A percentile compares a stretch with the other conserved stretches of the same genome.
Evolutionary conservation across 2,329 filamentous ascomycete genomes (phyloP).

Genomic region (Chaetothyriales sp.): DNA sequence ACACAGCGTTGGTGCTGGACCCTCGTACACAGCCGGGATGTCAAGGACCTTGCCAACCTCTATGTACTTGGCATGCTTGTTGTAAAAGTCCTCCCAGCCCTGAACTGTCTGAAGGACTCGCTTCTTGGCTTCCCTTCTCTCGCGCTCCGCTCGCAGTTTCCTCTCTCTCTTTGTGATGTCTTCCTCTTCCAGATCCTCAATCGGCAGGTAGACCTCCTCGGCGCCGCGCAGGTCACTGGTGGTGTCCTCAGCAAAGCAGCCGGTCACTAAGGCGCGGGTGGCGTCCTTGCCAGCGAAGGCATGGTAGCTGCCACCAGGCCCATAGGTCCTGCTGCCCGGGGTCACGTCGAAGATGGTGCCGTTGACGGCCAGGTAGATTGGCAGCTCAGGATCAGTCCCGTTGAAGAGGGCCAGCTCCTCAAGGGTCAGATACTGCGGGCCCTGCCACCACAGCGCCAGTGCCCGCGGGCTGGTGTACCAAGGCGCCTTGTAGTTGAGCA

Average conservation of each 20-base stretch:
- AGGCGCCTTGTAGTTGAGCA: slow-evolving; percentile 53
- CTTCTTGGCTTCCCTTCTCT: slow-evolving; percentile 48
- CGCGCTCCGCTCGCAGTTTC: slow-evolving; percentile 44
- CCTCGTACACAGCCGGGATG: slow-evolving; percentile 19
- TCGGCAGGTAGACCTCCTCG: slow-evolving; percentile 63
- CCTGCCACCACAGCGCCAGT: slow-evolving; percentile 44
- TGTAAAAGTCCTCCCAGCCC: slow-evolving; percentile 77
- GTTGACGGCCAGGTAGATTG: slow-evolving; percentile 78
- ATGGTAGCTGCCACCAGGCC: slow-evolving; percentile 71
- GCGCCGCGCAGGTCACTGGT: slow-evolving; percentile 73
- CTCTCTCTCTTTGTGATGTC: slow-evolving; percentile 25
- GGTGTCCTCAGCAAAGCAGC: slow-evolving; percentile 75
- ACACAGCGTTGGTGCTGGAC: slow-evolving; percentile 52
- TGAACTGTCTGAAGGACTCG: slow-evolving; percentile 52
- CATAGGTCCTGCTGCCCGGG: slow-evolving; percentile 45
- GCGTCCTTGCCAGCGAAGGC: slow-evolving; percentile 81
- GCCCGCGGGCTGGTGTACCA: slow-evolving; percentile 44
- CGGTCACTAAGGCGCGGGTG: slow-evolving; percentile 75
- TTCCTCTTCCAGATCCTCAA: slow-evolving; percentile 44
- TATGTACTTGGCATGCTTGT: slow-evolving; percentile 63
- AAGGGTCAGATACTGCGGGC: slow-evolving; percentile 57
- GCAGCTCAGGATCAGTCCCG: slow-evolving; percentile 57
- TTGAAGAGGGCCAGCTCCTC: slow-evolving; percentile 59
- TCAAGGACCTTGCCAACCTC: slow-evolving; percentile 59
- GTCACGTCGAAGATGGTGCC: slow-evolving; percentile 51